Evolutionary conservation across 495 filamentous ascomycete genomes (phyloP), one percentile per base, ranked within the genome.

Genomic region (Xylaria nigripes): DNA sequence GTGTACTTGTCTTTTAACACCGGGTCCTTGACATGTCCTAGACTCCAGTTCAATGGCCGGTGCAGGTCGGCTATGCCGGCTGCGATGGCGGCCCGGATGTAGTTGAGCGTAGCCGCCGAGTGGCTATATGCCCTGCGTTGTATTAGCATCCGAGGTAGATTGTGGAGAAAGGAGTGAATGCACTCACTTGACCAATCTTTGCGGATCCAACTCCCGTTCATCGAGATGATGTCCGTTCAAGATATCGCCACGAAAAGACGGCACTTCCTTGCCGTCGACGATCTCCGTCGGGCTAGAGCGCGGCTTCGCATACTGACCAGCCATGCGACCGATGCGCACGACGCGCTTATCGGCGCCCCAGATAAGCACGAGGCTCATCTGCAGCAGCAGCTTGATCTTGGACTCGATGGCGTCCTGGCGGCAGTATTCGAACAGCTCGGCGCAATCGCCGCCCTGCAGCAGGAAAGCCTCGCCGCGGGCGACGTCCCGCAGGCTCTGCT

Each of bases 401-500:
- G 89, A 85, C 65, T 96, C 88, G 59, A 98, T 95, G 60, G 86
- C 86, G 30, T 79, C 75, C 64, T 89, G 84, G 61, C 89, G 83
- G 69, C 93, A 98, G 77, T 98, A 98, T 70, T 92, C 88, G 62
- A 98, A 98, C 6, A 98, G 76, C 73, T 98, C 93, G 5, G 93
- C 93, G 63, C 93, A 98, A 71, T 98, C 93, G 49, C 90, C 93
- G 48, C 93, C 93, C 74, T 98, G 93, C 12, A 98, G 80, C 10
- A 98, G 81, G 66, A 98, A 96, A 12, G 92, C 89, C 52, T 95
- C 89, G 36, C 93, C 93, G 27, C 89, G 76, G 2, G 93, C 93
- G 2, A 94, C 93, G 72, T 96, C 89, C 41, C 79, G 78, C 24
- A 98, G 73, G 56, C 74, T 82, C 16, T 81, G 76, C 55, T 90